Evolutionary conservation across 148 eudicot species (phyloP).

Genomic region (Beta vulgaris): DNA sequence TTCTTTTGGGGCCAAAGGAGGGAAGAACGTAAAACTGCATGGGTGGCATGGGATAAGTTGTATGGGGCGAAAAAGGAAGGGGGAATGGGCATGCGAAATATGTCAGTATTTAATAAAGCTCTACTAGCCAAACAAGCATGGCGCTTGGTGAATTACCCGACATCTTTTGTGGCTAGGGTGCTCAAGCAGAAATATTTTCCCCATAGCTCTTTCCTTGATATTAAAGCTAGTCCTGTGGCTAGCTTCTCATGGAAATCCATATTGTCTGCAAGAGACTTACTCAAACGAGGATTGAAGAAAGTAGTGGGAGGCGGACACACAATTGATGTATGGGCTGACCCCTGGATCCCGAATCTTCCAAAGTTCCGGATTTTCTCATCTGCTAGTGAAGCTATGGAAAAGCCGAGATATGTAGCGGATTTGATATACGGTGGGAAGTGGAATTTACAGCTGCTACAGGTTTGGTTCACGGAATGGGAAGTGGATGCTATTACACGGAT

Average conservation of each 20-base stretch:
- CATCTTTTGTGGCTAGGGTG: background rate
- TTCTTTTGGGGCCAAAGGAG: too few species aligned
- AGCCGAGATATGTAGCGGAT: background rate
- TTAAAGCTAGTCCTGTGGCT: background rate
- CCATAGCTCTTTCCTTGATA: background rate
- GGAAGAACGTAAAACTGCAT: background rate
- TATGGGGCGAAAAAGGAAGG: background rate
- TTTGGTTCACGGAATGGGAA: background rate
- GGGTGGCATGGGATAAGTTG: background rate
- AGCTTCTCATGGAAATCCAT: background rate
- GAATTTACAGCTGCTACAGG: background rate
- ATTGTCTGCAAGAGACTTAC: background rate
- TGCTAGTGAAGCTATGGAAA: too few species aligned
- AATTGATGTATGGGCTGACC: background rate
- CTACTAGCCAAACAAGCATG: background rate
- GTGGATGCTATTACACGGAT: background rate
- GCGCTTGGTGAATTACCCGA: too few species aligned
- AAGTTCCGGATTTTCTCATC: too few species aligned
- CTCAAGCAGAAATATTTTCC: background rate
- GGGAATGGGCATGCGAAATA: background rate
- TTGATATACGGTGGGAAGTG: background rate
- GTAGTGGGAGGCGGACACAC: background rate
- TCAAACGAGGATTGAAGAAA: background rate
- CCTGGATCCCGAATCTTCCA: background rate
- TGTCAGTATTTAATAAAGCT: background rate